Conservation (phyloP, 2,329 filamentous ascomycete species). For the Leptosphaerulina australis region DNA sequence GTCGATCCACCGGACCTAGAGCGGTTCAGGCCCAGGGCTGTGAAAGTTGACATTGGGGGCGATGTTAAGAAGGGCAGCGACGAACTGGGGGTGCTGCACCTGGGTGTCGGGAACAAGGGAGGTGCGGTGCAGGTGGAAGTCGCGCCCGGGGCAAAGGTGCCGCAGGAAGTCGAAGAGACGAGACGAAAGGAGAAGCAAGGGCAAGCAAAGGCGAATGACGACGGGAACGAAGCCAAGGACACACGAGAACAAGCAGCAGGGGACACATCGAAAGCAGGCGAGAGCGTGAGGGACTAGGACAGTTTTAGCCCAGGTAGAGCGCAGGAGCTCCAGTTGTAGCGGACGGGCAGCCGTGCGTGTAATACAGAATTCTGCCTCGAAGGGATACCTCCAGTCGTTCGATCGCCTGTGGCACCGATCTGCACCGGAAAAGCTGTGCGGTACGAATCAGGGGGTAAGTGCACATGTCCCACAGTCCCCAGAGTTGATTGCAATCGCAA, state of each 20-base stretch:
- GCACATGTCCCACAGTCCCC: no score
- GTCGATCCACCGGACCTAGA: conserved; percentile 70
- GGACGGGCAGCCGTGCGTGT: no score
- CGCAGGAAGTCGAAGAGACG: neutral
- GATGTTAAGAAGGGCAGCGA: neutral
- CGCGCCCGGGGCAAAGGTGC: neutral
- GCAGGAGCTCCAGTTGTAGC: no score
- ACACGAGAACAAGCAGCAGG: neutral
- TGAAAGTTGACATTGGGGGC: neutral
- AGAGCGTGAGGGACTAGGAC: neutral
- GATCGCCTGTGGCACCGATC: no score
- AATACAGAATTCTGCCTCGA: no score
- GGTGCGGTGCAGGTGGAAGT: conserved; percentile 25
- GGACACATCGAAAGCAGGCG: neutral
- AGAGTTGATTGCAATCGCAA: no score
- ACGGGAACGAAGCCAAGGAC: neutral
- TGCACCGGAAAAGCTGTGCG: no score
- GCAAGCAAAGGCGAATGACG: neutral
- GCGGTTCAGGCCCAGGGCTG: conserved; percentile 52
- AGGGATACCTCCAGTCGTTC: no score
- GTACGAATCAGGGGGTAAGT: no score
- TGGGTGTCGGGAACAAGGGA: conserved; percentile 25
- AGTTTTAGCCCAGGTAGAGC: no score
- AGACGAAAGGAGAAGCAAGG: conserved; percentile 6
- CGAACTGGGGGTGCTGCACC: conserved; percentile 32